A percentile compares a stretch with the other conserved stretches of the same genome.
These are phyloP conservation scores for Sphaerosporella brunnea DNA, from an alignment of 495 filamentous ascomycete genomes.

Conservation along the genomic window DNA sequence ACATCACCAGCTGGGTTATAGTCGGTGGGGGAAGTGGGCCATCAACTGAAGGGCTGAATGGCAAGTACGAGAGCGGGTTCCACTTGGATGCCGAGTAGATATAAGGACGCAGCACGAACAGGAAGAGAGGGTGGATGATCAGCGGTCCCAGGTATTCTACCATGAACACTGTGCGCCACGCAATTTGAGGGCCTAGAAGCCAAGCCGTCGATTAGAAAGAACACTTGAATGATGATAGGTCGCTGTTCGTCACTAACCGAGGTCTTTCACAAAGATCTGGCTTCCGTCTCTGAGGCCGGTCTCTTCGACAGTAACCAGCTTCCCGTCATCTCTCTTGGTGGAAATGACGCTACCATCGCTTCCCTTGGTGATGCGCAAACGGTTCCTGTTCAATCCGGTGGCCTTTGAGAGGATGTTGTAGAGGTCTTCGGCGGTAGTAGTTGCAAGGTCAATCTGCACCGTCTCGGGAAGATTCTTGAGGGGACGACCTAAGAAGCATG, in stretches of 20 bases:
- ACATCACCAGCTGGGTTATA: constrained; percentile 49
- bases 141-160: constrained; percentile 94
- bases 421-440: constrained; percentile 31
- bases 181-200: constrained; percentile 62
- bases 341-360: constrained; percentile 51
- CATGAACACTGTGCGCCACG: constrained; percentile 84
- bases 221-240: background rate
- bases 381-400: constrained; percentile 40
- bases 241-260: constrained; percentile 51
- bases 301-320: constrained; percentile 43
- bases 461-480: constrained; percentile 55
- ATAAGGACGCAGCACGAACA: constrained; percentile 51
- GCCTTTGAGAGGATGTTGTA: constrained; percentile 39
- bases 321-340: constrained; percentile 43
- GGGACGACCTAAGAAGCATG: constrained; percentile 25
- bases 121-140: constrained; percentile 58
- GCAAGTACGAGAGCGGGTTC: constrained; percentile 25
- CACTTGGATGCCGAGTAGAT: constrained; percentile 45
- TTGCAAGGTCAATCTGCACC: constrained; percentile 41
- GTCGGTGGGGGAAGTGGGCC: constrained; percentile 30
- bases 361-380: constrained; percentile 51
- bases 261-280: constrained; percentile 76
- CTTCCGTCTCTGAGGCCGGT: constrained; percentile 48
- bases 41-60: constrained; percentile 29
- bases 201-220: background rate